A percentile compares a stretch with the other conserved stretches of the same genome.
These are phyloP conservation scores for Phyllosticta paracitricarpa DNA, from an alignment of 2,329 filamentous ascomycete genomes.

Conservation along the genomic window DNA sequence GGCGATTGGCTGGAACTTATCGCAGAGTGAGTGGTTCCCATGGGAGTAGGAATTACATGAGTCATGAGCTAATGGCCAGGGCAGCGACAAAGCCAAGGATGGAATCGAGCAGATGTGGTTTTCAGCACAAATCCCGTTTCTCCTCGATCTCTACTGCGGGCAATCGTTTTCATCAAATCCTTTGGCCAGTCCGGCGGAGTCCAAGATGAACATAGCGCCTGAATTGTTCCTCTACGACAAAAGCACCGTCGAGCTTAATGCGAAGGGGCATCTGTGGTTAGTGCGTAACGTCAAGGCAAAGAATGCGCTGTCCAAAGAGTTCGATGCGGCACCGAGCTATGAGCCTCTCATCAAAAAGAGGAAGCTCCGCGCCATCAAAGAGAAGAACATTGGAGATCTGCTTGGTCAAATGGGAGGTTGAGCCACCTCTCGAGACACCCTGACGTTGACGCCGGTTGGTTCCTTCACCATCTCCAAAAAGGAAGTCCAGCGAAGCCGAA, in stretches of 20 bases:
- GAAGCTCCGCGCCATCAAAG: not conserved
- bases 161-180: not conserved
- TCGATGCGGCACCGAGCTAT: not conserved
- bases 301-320: not conserved
- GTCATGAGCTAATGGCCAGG: no score
- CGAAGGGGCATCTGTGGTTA: not conserved
- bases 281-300: not conserved
- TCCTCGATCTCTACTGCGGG: no score
- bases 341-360: slow-evolving; percentile 1
- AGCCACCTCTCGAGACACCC: not conserved
- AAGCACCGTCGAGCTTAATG: not conserved
- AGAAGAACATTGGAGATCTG: not conserved
- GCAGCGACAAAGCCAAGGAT: no score
- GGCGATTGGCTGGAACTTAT: not conserved
- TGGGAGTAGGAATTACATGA: no score
- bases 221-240: not conserved
- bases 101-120: no score
- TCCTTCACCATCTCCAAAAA: not conserved
- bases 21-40: not conserved
- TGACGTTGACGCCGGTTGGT: not conserved
- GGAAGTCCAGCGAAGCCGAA: no score
- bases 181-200: not conserved
- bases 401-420: not conserved
- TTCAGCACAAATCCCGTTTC: no score
- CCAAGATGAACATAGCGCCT: not conserved